phyloP scores from a whole-genome alignment of 2,329 filamentous ascomycete species.

The Penicillium sumatraense region DNA sequence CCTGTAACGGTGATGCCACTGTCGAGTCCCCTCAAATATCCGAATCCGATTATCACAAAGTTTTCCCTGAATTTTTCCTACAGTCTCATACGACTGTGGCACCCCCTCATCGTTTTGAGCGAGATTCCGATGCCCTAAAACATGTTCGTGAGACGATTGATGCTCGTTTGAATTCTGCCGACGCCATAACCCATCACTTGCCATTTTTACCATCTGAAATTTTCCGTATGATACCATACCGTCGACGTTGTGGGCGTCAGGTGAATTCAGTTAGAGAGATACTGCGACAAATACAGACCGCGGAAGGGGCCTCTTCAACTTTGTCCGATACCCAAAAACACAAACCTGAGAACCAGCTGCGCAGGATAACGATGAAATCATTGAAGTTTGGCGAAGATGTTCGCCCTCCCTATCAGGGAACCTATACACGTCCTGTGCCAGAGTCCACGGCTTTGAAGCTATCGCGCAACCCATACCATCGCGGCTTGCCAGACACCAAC shows the following conservation, averaged over 20 bases:
- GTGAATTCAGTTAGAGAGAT: conserved; percentile 61
- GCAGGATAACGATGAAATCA: conserved; percentile 60
- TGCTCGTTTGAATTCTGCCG: conserved; percentile 36
- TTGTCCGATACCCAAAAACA: conserved; percentile 26
- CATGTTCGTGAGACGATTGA: conserved; percentile 58
- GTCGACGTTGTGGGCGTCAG: conserved; percentile 36
- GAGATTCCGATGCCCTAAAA: conserved; percentile 63
- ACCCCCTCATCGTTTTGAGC: conserved; percentile 55
- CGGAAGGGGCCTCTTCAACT: conserved; percentile 40
- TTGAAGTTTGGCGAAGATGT: conserved; percentile 66
- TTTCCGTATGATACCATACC: conserved; percentile 45
- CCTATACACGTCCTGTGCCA: conserved; percentile 58
- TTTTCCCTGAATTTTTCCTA: conserved; percentile 81
- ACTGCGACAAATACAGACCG: conserved; percentile 59
- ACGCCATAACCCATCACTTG: conserved; percentile 15
- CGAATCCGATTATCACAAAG: conserved; percentile 65
- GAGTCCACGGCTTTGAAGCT: conserved; percentile 48
- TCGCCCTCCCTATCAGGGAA: conserved; percentile 66
- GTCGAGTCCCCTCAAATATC: conserved; percentile 23
- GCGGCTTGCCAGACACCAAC: conserved; percentile 58
- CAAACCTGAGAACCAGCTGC: conserved; percentile 48
- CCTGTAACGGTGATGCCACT: conserved; percentile 10
- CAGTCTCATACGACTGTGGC: conserved; percentile 76
- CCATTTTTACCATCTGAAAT: conserved; percentile 40
- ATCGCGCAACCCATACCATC: conserved; percentile 59